Conservation (phyloP, 495 filamentous ascomycete genomes). For the Neurospora sp. region DNA sequence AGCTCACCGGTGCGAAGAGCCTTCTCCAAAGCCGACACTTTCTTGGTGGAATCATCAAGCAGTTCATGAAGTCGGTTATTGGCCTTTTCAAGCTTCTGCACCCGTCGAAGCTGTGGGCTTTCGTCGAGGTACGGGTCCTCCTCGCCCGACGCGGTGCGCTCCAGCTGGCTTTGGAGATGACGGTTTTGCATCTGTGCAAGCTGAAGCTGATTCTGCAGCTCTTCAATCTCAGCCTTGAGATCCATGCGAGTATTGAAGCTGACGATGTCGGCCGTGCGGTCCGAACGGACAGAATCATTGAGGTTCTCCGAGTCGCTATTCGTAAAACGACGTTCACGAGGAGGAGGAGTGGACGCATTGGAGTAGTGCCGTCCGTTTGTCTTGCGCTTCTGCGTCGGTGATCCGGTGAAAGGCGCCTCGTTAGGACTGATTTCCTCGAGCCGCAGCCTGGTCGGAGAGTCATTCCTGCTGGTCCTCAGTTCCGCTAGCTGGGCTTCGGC, state of each 20-base stretch:
- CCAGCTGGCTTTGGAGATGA: constrained; percentile 83
- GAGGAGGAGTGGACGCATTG: constrained; percentile 62
- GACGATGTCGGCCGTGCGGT: constrained; percentile 80
- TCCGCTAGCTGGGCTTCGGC: constrained; percentile 79
- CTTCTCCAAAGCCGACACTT: constrained; percentile 83
- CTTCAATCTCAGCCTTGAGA: constrained; percentile 79
- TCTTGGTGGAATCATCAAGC: constrained; percentile 89
- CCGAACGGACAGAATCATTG: constrained; percentile 74
- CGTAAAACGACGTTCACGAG: constrained; percentile 44
- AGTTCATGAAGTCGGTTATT: constrained; percentile 90
- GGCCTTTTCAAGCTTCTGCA: constrained; percentile 86
- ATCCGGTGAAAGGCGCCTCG: constrained; percentile 63
- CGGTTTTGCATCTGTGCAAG: constrained; percentile 93
- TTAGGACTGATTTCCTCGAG: constrained; percentile 86
- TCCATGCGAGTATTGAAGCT: constrained; percentile 88
- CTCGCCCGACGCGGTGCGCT: constrained; percentile 44
- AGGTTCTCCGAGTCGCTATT: constrained; percentile 50
- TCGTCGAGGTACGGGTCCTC: constrained; percentile 58
- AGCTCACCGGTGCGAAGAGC: constrained; percentile 82
- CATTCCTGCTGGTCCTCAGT: constrained; percentile 61
- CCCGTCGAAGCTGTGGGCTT: constrained; percentile 70
- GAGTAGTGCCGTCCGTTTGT: constrained; percentile 64
- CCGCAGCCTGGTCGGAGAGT: constrained; percentile 57
- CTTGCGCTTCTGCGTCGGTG: constrained; percentile 67
- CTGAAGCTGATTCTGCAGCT: constrained; percentile 90